Evolutionary conservation across 768 basidiomycete genomes (phyloP).

Genomic region (Rhodotorula kratochvilovae): DNA sequence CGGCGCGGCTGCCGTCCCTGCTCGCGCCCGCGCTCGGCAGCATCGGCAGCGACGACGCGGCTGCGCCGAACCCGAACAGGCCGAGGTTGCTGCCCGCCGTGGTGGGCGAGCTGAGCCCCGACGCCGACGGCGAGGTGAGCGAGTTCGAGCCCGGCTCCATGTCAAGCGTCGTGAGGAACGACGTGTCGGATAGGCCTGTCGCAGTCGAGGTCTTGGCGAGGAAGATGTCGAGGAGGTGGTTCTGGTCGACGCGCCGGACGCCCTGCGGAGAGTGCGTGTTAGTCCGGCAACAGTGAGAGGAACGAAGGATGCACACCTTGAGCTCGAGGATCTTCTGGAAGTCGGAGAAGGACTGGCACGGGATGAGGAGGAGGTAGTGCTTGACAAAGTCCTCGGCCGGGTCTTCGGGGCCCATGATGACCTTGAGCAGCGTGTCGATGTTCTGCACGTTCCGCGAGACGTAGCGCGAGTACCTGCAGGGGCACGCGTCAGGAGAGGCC

Average conservation of each 20-base stretch:
- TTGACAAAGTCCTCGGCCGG: constrained; percentile 90
- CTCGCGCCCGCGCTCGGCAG: constrained; percentile 3
- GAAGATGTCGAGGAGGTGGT: constrained; percentile 84
- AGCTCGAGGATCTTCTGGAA: constrained; percentile 79
- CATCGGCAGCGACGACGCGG: constrained; percentile 11
- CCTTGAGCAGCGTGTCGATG: constrained; percentile 87
- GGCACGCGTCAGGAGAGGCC: neutral
- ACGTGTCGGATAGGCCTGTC: constrained; percentile 77
- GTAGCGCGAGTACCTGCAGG: constrained; percentile 70
- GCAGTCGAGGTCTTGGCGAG: constrained; percentile 88
- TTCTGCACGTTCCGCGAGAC: constrained; percentile 73
- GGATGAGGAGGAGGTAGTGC: constrained; percentile 90
- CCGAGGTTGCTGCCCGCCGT: neutral
- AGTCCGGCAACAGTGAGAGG: too few relatives aligned
- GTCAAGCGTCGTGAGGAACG: constrained; percentile 87
- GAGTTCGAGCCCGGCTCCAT: constrained; percentile 67
- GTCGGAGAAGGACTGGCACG: constrained; percentile 90
- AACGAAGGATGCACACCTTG: constrained; percentile 29
- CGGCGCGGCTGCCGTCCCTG: constrained; percentile 14
- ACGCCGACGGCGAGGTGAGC: constrained; percentile 29
- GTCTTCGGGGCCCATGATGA: constrained; percentile 92
- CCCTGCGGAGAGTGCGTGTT: constrained; percentile 56
- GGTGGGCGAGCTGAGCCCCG: constrained; percentile 42
- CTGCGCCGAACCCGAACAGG: constrained; percentile 3
- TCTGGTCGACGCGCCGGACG: constrained; percentile 77